Conservation (phyloP, 169 alveolate genomes). For the Cryptosporidium parvum region DNA sequence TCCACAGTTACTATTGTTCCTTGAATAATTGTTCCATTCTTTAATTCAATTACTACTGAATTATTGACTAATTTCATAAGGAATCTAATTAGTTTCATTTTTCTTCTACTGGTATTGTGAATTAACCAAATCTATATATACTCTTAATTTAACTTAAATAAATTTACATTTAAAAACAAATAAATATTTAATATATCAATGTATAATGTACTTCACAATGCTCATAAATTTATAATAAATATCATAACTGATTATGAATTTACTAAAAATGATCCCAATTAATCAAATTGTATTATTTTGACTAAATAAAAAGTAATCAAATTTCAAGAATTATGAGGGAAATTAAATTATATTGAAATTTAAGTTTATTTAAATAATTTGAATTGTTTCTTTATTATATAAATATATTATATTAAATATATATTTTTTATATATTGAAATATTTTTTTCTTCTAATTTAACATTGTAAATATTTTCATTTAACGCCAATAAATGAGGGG, state of each 20-base stretch:
- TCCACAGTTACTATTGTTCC: slow-evolving; percentile 97
- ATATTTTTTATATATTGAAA: neutral
- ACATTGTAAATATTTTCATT: neutral
- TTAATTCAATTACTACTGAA: slow-evolving; percentile 96
- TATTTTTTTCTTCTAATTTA: neutral
- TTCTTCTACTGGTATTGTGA: neutral
- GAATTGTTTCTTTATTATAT: neutral
- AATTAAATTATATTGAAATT: no score
- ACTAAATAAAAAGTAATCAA: neutral
- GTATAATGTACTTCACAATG: neutral
- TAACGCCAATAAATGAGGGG: neutral
- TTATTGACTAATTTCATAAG: slow-evolving; percentile 96
- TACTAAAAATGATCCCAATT: neutral
- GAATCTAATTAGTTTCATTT: slow-evolving; percentile 97
- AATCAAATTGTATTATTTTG: neutral
- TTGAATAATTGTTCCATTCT: slow-evolving; percentile 97
- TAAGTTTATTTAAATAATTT: no score
- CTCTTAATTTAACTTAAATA: neutral
- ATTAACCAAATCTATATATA: neutral
- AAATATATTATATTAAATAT: no score
- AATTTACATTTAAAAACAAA: neutral
- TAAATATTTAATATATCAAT: no score
- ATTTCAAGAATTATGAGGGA: neutral
- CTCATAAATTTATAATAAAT: neutral
- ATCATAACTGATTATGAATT: no score